Evolutionary conservation across 2,329 filamentous ascomycete genomes (phyloP).

Genomic region (Colletotrichum orchidophilum): DNA sequence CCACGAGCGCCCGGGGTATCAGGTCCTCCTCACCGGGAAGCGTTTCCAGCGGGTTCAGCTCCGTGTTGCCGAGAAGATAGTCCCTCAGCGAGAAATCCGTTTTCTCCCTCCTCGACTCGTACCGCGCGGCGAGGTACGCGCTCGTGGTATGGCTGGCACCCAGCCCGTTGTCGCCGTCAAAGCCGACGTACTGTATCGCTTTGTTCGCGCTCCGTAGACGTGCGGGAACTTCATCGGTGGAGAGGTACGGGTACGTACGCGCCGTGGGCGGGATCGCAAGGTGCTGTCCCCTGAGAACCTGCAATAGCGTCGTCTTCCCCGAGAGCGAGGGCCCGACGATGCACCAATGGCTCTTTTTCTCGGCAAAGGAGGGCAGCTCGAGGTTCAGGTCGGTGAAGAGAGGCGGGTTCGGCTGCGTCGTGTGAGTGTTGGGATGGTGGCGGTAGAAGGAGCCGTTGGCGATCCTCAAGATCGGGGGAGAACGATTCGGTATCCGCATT

Average conservation of each 20-base stretch:
- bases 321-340: conserved; percentile 82
- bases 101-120: conserved; percentile 86
- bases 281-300: conserved; percentile 79
- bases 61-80: conserved; percentile 83
- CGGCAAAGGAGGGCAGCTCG: conserved; percentile 67
- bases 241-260: conserved; percentile 81
- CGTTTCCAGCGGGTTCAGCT: conserved; percentile 77
- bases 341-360: conserved; percentile 76
- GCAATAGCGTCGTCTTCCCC: conserved; percentile 84
- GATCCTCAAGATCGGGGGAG: conserved; percentile 74
- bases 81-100: conserved; percentile 87
- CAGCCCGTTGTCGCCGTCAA: conserved; percentile 73
- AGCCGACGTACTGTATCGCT: conserved; percentile 91
- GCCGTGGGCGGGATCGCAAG: conserved; percentile 80
- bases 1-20: conserved; percentile 61
- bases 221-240: conserved; percentile 66
- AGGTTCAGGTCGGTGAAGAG: conserved; percentile 80
- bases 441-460: conserved; percentile 85
- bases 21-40: conserved; percentile 51
- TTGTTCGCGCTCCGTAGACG: conserved; percentile 67
- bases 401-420: conserved; percentile 69
- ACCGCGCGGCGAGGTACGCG: conserved; percentile 87
- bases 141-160: conserved; percentile 67
- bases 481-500: conserved; percentile 24
- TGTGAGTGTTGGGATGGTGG: conserved; percentile 67